These are phyloP conservation scores for Xylaria intraflava DNA, from an alignment of 495 filamentous ascomycete genomes.

Conservation along the genomic window DNA sequence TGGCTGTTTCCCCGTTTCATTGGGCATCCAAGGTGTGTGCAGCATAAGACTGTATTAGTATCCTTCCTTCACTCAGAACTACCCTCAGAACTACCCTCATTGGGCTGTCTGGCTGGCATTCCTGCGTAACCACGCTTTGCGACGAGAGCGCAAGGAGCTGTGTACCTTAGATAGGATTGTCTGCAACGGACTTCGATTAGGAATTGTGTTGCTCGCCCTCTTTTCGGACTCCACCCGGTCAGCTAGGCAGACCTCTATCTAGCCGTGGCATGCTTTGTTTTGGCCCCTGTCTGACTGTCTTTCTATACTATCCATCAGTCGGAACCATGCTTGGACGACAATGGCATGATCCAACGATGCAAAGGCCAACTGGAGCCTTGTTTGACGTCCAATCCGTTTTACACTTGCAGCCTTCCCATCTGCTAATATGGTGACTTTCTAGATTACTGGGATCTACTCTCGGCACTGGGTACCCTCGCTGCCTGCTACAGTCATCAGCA, in stretches of 20 bases:
- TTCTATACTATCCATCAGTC: not conserved
- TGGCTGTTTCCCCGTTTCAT: constrained; percentile 2
- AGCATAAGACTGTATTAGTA: constrained; percentile 7
- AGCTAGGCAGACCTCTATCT: constrained; percentile 6
- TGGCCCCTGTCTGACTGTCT: constrained; percentile 6
- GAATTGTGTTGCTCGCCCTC: not conserved
- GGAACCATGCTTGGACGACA: constrained; percentile 2
- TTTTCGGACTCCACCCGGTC: constrained; percentile 8
- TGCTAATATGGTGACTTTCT: constrained; percentile 9
- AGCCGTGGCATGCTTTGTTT: constrained; percentile 10
- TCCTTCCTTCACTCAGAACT: not conserved
- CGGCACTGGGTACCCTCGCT: constrained; percentile 6
- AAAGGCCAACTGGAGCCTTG: not conserved
- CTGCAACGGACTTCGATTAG: not conserved
- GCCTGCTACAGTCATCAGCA: constrained; percentile 5
- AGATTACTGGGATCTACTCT: constrained; percentile 2
- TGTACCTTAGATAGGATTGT: constrained; percentile 1
- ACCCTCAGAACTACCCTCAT: constrained; percentile 3
- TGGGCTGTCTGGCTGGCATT: constrained; percentile 4
- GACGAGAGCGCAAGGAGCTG: constrained; percentile 5
- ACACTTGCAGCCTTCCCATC: not conserved
- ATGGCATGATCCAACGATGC: not conserved
- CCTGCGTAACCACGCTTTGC: constrained; percentile 12
- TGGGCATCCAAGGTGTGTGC: constrained; percentile 5
- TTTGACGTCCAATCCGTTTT: not conserved